A percentile compares a stretch with the other conserved stretches of the same genome.
Evolutionary conservation across 2,329 filamentous ascomycete species (phyloP).

Genomic region (Exophiala lecanii-corni): DNA sequence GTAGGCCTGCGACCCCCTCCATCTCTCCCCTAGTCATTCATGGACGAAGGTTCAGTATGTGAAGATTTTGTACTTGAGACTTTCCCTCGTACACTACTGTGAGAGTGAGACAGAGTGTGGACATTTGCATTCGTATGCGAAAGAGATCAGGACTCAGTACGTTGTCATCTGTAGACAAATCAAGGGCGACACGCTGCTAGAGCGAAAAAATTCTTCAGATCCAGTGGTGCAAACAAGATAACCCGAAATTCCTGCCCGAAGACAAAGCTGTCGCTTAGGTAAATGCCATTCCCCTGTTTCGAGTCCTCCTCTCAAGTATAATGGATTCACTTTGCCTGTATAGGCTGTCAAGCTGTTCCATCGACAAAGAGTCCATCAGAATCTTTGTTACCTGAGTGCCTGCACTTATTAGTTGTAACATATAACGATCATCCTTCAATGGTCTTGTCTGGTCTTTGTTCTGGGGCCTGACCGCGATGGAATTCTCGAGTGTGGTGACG

Average conservation of each 20-base stretch:
- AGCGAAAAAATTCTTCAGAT: not conserved
- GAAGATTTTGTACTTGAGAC: not conserved
- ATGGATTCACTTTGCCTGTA: conserved; percentile 77
- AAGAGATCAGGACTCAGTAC: not conserved
- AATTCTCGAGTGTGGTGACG: conserved; percentile 83
- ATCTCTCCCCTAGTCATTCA: too few species aligned
- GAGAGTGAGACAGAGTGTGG: not conserved
- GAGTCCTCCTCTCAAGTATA: conserved; percentile 61
- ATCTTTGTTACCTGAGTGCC: conserved; percentile 86
- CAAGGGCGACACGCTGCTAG: not conserved
- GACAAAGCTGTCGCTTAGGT: conserved; percentile 9
- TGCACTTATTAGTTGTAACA: conserved; percentile 80
- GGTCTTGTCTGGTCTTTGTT: conserved; percentile 61
- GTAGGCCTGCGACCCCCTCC: not conserved
- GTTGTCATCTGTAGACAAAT: not conserved
- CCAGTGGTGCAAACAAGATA: not conserved
- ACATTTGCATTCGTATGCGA: not conserved
- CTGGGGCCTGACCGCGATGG: conserved; percentile 64
- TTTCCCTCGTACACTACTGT: not conserved
- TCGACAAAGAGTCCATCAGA: conserved; percentile 74
- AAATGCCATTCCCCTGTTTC: conserved; percentile 18
- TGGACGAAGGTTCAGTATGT: too few species aligned
- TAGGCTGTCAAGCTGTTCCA: conserved; percentile 75
- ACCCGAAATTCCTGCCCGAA: too few species aligned
- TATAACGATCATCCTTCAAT: conserved; percentile 82